Percentiles rank a stretch among this genome's conserved stretches.
Evolutionary conservation across 805 yeast species (phyloP).

Genomic region (Cyberlindnera mississippiensis): DNA sequence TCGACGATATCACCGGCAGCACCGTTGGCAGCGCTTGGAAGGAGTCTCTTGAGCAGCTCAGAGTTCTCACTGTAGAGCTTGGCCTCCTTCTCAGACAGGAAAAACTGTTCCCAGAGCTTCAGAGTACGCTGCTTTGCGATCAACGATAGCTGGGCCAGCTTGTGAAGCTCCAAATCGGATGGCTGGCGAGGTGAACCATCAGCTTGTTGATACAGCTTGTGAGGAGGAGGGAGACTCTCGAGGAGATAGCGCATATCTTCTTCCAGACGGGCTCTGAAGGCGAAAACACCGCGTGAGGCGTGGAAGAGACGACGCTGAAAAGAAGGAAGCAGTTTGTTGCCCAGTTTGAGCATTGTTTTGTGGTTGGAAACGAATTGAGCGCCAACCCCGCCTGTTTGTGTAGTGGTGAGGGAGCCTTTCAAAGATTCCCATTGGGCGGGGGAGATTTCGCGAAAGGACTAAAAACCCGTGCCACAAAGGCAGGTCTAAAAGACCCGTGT

Average conservation of each 20-base stretch:
- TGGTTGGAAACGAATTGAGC: too few relatives aligned
- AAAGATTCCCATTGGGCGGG: too few relatives aligned
- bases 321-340: too few relatives aligned
- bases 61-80: constrained; percentile 59
- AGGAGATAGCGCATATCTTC: constrained; percentile 58
- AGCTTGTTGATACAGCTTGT: constrained; percentile 64
- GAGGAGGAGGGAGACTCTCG: constrained; percentile 58
- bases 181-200: constrained; percentile 76
- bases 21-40: constrained; percentile 39
- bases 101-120: constrained; percentile 40
- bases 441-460: too few relatives aligned
- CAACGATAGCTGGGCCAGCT: constrained; percentile 65
- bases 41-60: constrained; percentile 53
- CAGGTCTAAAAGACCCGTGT: too few relatives aligned
- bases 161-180: constrained; percentile 64
- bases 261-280: constrained; percentile 46
- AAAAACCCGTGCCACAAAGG: too few relatives aligned
- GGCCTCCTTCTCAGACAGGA: constrained; percentile 48
- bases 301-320: too few relatives aligned
- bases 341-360: too few relatives aligned
- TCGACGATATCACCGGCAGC: constrained; percentile 67
- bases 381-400: too few relatives aligned
- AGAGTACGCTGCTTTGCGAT: constrained; percentile 56
- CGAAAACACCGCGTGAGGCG: too few relatives aligned
- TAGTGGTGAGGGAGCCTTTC: too few relatives aligned